These are phyloP conservation scores for Inga leiocalycina DNA, from an alignment of 306 rosid genomes.

Conservation along the genomic window DNA sequence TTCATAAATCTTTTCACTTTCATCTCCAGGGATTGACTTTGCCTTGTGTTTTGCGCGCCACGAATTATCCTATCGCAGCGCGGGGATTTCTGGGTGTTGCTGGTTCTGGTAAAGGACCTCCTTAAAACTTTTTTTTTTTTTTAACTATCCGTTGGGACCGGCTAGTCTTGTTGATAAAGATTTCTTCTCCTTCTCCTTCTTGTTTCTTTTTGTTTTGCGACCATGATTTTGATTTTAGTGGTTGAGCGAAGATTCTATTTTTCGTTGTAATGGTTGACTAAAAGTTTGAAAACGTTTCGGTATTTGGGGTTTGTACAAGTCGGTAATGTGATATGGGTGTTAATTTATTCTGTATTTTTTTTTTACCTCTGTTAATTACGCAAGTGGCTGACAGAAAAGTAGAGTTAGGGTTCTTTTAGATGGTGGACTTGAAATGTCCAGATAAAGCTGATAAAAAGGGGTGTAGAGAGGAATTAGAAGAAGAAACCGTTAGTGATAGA, in stretches of 20 bases:
- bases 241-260: background rate
- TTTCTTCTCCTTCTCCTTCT: background rate
- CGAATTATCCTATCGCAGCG: conserved; percentile 33
- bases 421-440: background rate
- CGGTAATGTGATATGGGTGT: background rate
- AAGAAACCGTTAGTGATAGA: background rate
- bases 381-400: conserved; percentile 7
- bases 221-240: background rate
- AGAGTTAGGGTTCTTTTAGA: conserved; percentile 13
- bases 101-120: background rate
- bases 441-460: background rate
- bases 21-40: background rate
- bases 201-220: background rate
- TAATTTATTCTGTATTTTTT: background rate
- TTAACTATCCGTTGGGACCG: background rate
- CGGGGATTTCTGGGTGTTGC: conserved; percentile 36
- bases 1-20: background rate
- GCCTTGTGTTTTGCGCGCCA: conserved; percentile 27
- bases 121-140: background rate
- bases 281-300: background rate
- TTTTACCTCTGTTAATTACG: background rate
- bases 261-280: background rate
- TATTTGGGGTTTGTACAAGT: background rate
- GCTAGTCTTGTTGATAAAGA: background rate
- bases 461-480: background rate